A percentile compares a stretch with the other conserved stretches of the same genome.
These are phyloP conservation scores for Scedosporium aurantiacum DNA, from an alignment of 2,329 filamentous ascomycete genomes.

Conservation along the genomic window DNA sequence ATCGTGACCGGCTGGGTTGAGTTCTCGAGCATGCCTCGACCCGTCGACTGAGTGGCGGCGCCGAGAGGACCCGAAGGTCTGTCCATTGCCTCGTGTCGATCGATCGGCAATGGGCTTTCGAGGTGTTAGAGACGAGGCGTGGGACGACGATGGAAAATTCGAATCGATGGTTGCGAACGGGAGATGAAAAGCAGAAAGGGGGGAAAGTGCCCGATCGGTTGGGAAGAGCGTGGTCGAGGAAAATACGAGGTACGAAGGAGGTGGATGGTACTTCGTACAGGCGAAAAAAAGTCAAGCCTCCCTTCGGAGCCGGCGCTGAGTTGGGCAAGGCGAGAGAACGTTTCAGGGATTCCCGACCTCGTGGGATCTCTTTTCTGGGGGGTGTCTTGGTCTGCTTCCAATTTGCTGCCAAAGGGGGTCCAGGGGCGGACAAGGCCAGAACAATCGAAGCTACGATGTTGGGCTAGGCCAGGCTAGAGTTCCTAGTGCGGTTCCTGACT, in stretches of 20 bases:
- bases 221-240: background rate
- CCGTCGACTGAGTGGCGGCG: slow-evolving; percentile 21
- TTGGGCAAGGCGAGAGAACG: background rate
- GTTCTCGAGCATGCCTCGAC: slow-evolving; percentile 29
- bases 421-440: background rate
- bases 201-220: background rate
- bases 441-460: background rate
- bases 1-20: slow-evolving; percentile 19
- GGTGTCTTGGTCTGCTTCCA: background rate
- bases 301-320: background rate
- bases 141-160: background rate
- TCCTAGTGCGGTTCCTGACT: background rate
- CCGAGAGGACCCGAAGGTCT: slow-evolving; percentile 18
- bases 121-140: background rate
- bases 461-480: background rate
- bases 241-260: background rate
- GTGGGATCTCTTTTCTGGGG: background rate
- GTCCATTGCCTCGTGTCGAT: slow-evolving; percentile 8
- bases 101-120: background rate
- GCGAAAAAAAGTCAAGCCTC: background rate
- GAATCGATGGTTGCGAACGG: background rate
- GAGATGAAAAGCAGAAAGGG: background rate
- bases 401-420: background rate
- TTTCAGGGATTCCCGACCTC: background rate
- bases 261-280: too few relatives aligned